Base-by-base conservation (phyloP, 2,329 filamentous ascomycete species). In the Colletotrichum trifolii region DNA sequence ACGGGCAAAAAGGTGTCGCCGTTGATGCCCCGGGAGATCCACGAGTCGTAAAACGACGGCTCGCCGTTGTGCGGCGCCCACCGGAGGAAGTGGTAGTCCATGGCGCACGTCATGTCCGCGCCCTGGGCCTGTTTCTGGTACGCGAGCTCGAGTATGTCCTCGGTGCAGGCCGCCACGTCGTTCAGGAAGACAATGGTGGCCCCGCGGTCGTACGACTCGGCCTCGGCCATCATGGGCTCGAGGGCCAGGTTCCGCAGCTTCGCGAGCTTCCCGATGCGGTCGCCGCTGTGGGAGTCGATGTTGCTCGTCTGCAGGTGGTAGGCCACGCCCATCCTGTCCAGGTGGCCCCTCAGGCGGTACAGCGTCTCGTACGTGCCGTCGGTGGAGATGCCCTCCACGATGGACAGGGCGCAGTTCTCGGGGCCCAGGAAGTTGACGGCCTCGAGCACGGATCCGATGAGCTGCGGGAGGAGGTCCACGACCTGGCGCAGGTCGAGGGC, bases 51-150 rank as follows among this genome's bases (percentile, higher is more conserved):
- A 69, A 88, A 89, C 0, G 79, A 82, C 0, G 82, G 81, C 3
- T 82, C 74, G 0, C 60, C 60, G 0, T 77, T 80, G 9, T 65
- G 62, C 52, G 62, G 62, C 11, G 62, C 62, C 15, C 61, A 65
- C 9, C 62, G 17, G 2, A 76, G 73, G 45, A 81, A 82, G 0
- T 77, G 81, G 84, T 86, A 89, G 70, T 89, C 86, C 81, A 89
- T 83, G 7, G 78, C 84, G 68, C 87, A 89, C 0, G 81, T 82
- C 82, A 88, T 87, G 68, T 88, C 81, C 2, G 86, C 86, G 0
- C 71, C 73, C 36, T 86, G 83, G 1, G 67, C 66, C 4, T 67
- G 67, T 87, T 81, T 8, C 85, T 86, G 2, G 72, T 73, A 43
- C 84, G 83, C 4, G 66, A 68, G 4, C 65, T 68, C 34, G 2